Base-by-base conservation (phyloP, 352 stramenopile genomes). In the Pythium apleroticum region DNA sequence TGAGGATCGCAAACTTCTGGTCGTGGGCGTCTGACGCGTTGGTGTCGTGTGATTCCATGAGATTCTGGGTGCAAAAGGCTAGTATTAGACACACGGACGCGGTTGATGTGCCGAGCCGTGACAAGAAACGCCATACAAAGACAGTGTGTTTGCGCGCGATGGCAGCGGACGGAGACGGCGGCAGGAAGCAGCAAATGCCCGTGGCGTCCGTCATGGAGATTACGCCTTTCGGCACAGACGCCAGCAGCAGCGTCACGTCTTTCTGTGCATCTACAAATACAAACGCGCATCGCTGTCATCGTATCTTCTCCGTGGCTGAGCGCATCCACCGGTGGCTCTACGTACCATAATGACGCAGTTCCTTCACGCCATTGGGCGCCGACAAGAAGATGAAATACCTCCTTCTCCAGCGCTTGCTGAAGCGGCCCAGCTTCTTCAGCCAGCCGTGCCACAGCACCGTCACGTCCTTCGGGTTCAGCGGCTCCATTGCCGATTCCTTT, bases 361-460 rank as follows among this genome's bases (percentile, higher is more conserved):
- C 85, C 50, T 88, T 91, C 52, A 87, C 69, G 20, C 84, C 85
- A 57, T 74, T 89, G 25, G 70, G 15, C 5, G 68, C 84, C n/a
- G 84, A 86, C 9, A 93, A 43, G 58, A 93, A 91, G 11, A 93
- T 68, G 55, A 93, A 93, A 55, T 93, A 93, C 17, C 81, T 80
- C 4, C 83, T 75, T 43, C 80, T 80, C 85, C 85, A 93, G 39
- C 83, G 80, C 71, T 89, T 91, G 67, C 83, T 92, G 63, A 93
- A 93, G 55, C 85, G 76, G 17, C 85, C 85, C 39, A 93, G 80
- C 66, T 91, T 91, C 75, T 90, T 90, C 50, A 93, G 77, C 85
- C 85, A 93, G 60, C 85, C 85, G 52, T 91, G 81, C 85, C 85
- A 93, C 24, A 93, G 83, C 62, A 93, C 81, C 2, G 80, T 86